Base-by-base conservation (phyloP, 2,329 filamentous ascomycete genomes). In the Paecilomyces fulvus region DNA sequence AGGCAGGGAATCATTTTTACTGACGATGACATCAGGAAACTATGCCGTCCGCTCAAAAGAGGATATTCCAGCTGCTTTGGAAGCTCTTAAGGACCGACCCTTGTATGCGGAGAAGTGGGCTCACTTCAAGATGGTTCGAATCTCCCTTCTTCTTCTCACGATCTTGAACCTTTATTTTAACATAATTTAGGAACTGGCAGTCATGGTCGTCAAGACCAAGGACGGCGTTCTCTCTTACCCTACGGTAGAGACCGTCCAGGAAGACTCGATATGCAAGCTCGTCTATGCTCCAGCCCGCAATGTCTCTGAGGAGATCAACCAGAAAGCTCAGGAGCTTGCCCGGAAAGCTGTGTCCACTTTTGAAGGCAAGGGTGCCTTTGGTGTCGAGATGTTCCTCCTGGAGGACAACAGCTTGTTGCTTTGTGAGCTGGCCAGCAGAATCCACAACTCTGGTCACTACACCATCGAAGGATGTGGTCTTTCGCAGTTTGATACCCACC, bases 381-480 rank as follows among this genome's bases (percentile, higher is more conserved):
- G 92, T 0, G 92, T 97, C 0, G 94, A 99, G 75, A 89, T 97
- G 85, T 99, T 99, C 74, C 75, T 97, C 3, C 81, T 92, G 10
- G 76, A 85, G 52, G 84, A 94, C 64, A 84, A 84, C 76, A 76
- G 71, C 57, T 79, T 96, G 1, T 75, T 95, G 57, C 81, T 96
- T 64, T 96, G 95, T 72, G 91, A 96, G 74, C 87, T 95, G 60
- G 90, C 90, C 0, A 90, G 89, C 11, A 81, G 90, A 43, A 83
- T 84, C 53, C 92, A 96, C 75, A 96, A 96, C 76, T 95, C 90
- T 0, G 94, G 94, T 0, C 94, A 97, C 74, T 92, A 92, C 74
- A 95, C 89, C 2, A 97, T 97, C 61, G 92, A 99, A 76, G 89
- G 90, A 3, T 90, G 94, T 52, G 85, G 86, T 0, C 83, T 92